phyloP scores from a whole-genome alignment of 1,139 yeast species.

The Yamadazyma triangularis region DNA sequence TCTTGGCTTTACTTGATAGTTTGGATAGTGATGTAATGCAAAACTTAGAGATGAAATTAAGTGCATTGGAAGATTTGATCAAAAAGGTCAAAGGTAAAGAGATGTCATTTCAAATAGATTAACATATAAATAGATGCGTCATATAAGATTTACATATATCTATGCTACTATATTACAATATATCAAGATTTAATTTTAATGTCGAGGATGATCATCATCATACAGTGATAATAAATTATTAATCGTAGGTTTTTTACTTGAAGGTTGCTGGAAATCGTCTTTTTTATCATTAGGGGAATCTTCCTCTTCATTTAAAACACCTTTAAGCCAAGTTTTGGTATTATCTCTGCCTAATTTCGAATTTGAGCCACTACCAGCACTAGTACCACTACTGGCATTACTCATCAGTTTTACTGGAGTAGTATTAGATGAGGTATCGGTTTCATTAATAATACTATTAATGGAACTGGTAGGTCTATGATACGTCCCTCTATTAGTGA shows the following conservation, averaged over 20 bases:
- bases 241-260: conserved; percentile 33
- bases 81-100: not conserved
- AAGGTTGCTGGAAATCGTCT: conserved; percentile 1
- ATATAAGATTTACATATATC: too few species aligned
- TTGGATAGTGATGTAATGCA: conserved; percentile 7
- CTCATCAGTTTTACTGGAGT: conserved; percentile 4
- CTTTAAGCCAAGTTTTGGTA: conserved; percentile 14
- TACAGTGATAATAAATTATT: conserved; percentile 30
- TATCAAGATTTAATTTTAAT: conserved; percentile 6
- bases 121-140: too few species aligned
- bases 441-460: conserved; percentile 7
- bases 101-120: too few species aligned
- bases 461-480: conserved; percentile 9
- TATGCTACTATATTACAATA: conserved; percentile 6
- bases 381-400: not conserved
- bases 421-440: conserved; percentile 6
- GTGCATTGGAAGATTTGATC: conserved; percentile 6
- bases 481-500: conserved; percentile 1
- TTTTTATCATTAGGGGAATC: conserved; percentile 1
- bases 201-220: conserved; percentile 16
- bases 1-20: conserved; percentile 7
- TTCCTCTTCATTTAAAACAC: conserved; percentile 14
- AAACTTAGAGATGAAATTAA: conserved; percentile 7
- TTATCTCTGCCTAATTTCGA: conserved; percentile 2
- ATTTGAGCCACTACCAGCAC: not conserved